These are phyloP conservation scores for Ceratobasidium papillatum DNA, from an alignment of 1,284 basidiomycete species.

Conservation along the genomic window DNA sequence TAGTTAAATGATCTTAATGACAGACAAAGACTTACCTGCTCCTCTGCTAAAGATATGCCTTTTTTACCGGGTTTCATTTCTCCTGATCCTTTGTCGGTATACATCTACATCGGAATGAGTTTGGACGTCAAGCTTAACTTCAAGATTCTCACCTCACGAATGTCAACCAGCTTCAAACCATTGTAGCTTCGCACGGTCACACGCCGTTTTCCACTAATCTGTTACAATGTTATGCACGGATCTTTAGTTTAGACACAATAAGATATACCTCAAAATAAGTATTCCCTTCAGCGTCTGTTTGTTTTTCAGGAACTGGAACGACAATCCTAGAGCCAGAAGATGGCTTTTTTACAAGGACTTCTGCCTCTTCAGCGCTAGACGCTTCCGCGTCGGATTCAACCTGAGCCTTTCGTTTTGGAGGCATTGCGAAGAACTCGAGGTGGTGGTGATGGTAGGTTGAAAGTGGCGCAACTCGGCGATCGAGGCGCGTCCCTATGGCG, in stretches of 20 bases:
- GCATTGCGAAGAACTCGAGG: neutral
- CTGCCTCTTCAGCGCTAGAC: neutral
- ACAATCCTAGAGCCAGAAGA: neutral
- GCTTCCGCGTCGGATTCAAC: conserved; percentile 22
- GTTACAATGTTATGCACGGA: neutral
- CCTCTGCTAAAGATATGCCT: conserved; percentile 26
- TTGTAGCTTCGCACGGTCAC: conserved; percentile 20
- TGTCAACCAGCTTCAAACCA: conserved; percentile 34
- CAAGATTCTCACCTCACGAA: conserved; percentile 22
- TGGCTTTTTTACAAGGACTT: neutral
- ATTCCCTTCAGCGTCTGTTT: conserved; percentile 33
- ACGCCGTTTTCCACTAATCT: conserved; percentile 35
- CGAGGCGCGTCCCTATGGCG: conserved; percentile 2
- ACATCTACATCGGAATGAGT: conserved; percentile 16
- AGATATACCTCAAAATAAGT: conserved; percentile 33
- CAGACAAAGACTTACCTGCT: conserved; percentile 1
- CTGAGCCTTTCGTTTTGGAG: conserved; percentile 25
- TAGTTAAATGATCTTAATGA: neutral
- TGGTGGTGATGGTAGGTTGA: conserved; percentile 6
- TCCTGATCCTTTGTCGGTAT: conserved; percentile 19
- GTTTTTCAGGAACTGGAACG: conserved; percentile 25
- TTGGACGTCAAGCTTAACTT: neutral
- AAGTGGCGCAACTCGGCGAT: conserved; percentile 14
- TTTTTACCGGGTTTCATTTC: conserved; percentile 38
- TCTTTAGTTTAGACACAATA: neutral